Base-by-base conservation (phyloP, 1,284 basidiomycete genomes). In the Ustilago loliicola region DNA sequence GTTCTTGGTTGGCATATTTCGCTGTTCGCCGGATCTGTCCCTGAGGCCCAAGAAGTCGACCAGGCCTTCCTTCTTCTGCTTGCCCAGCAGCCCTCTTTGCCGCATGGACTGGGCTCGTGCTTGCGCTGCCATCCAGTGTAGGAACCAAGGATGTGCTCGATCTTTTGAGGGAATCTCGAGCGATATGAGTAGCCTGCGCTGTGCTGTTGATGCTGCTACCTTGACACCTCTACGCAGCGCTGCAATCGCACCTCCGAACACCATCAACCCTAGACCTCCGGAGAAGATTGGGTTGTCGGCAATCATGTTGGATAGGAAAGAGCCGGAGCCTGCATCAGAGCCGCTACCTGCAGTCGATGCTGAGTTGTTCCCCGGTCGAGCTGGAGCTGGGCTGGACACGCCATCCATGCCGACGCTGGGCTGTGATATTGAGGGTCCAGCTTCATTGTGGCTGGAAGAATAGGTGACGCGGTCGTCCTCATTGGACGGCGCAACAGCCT, bases 121-220 rank as follows among this genome's bases (percentile, higher is more conserved):
- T 66, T 86, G 87, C 1, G 85, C 90, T 2, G 95, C 92, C 93
- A 99, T 95, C 97, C 97, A 99, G 72, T 93, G 90, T 32, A 99
- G 91, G 87, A 99, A 96, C 96, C 97, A 99, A 40, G 94, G 93
- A 87, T 99, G 98, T 2, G 96, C 90, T 30, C 91, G 92, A 86
- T 99, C 97, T 84, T 96, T 95, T 82, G 96, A 98, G 58, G 94
- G 94, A 80, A 99, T 95, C 88, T 99, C 97, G 54, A 99, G 91
- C 6, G 94, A 93, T 50, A 99, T 95, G 57, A 99, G 91, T 88
- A 99, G 90, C 34, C 96, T 91, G 27, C 97, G 90, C 66, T 94
- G 95, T 48, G 96, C 91, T 36, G 93, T 89, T 3, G 90, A 91
- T 6, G 92, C 90, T 21, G 91, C 92, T 19, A 94, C 88, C 11